Evolutionary conservation across 2,329 filamentous ascomycete genomes (phyloP).

Genomic region (Zasmidium citrigriseum): DNA sequence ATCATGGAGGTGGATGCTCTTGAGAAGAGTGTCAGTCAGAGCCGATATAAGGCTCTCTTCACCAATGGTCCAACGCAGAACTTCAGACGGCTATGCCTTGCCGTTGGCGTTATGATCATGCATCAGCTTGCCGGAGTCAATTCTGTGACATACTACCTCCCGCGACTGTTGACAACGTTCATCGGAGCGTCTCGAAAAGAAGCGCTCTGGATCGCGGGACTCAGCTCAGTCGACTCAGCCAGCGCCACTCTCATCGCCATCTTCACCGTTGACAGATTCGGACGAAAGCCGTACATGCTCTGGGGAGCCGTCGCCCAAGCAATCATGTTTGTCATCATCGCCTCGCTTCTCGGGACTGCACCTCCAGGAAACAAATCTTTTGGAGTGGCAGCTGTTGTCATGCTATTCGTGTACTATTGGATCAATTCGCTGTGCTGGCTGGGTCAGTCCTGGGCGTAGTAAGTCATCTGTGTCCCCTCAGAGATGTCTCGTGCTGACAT

Average conservation of each 20-base stretch:
- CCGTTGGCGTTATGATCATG: slow-evolving; percentile 10
- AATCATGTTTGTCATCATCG: slow-evolving; percentile 10
- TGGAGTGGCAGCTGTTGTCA: slow-evolving; percentile 6
- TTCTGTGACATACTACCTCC: slow-evolving; percentile 13
- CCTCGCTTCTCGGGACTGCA: slow-evolving; percentile 4
- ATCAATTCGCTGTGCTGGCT: slow-evolving; percentile 11
- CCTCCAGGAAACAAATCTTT: slow-evolving; percentile 5
- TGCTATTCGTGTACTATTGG: slow-evolving; percentile 14
- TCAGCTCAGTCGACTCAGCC: slow-evolving; percentile 14
- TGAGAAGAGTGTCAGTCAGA: slow-evolving; percentile 37
- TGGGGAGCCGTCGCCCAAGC: slow-evolving; percentile 11
- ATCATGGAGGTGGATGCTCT: slow-evolving; percentile 11
- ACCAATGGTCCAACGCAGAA: slow-evolving; percentile 66
- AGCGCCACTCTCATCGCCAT: slow-evolving; percentile 7
- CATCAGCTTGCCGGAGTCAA: slow-evolving; percentile 13
- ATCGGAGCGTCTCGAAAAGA: slow-evolving; percentile 7
- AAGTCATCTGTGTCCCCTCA: background rate
- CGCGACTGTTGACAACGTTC: slow-evolving; percentile 8
- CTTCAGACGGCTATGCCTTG: slow-evolving; percentile 50
- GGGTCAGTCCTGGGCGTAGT: slow-evolving; percentile 16
- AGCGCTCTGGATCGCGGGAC: slow-evolving; percentile 13
- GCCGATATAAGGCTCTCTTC: slow-evolving; percentile 55
- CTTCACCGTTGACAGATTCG: slow-evolving; percentile 10
- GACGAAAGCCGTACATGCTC: slow-evolving; percentile 10
- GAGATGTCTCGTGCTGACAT: background rate